Evolutionary conservation across 257 asterid genomes (phyloP).

Genomic region (Solanum neorickii): DNA sequence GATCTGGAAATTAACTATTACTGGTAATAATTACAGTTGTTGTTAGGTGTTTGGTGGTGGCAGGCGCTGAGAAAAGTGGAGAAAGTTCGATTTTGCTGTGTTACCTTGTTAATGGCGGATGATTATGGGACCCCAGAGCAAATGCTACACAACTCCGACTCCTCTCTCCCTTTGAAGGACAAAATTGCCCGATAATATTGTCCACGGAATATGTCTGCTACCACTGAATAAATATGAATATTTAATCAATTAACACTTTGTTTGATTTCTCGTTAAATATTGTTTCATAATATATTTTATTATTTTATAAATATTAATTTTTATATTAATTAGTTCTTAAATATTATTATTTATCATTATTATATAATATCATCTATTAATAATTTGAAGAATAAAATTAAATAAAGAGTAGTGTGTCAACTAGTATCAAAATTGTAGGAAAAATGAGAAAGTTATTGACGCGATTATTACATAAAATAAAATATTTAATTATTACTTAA

Average conservation of each 20-base stretch:
- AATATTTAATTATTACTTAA: too few relatives aligned
- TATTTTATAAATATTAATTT: accelerated
- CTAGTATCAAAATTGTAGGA: neutral
- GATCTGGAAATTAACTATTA: neutral
- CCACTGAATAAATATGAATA: neutral
- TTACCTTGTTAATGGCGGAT: neutral
- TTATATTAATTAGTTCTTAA: too few relatives aligned
- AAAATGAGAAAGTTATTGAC: neutral
- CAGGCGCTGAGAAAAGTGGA: neutral
- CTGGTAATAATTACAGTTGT: neutral
- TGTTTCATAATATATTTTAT: too few relatives aligned
- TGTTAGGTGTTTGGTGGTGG: neutral
- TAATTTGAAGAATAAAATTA: neutral
- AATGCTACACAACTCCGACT: neutral
- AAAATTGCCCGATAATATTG: neutral
- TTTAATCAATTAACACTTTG: neutral
- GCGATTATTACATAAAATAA: neutral
- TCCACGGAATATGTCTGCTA: neutral
- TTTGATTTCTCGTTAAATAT: too few relatives aligned
- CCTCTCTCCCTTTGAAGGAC: neutral
- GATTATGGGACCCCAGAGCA: neutral
- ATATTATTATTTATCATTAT: too few relatives aligned
- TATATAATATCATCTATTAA: too few relatives aligned
- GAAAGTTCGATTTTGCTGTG: neutral
- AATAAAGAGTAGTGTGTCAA: neutral